These are phyloP conservation scores for Trametes sanguinea DNA, from an alignment of 768 basidiomycete genomes.

Conservation along the genomic window DNA sequence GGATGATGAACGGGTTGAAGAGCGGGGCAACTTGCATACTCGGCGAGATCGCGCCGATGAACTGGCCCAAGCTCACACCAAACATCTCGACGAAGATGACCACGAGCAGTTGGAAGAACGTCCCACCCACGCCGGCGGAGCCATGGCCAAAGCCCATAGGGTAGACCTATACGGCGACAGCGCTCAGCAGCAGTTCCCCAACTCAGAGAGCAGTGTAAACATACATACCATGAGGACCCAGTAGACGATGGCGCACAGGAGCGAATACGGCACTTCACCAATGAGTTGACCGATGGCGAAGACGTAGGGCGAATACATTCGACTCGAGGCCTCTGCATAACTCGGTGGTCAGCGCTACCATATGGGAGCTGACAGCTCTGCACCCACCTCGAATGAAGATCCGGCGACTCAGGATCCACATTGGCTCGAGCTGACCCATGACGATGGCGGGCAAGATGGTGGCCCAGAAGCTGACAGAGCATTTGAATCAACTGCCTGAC, in stretches of 20 bases:
- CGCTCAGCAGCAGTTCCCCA: background rate
- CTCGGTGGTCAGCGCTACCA: background rate
- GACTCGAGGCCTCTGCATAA: constrained; percentile 67
- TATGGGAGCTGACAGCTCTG: background rate
- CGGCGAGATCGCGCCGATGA: constrained; percentile 76
- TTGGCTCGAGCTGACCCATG: constrained; percentile 79
- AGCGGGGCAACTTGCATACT: constrained; percentile 73
- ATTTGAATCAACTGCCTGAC: background rate
- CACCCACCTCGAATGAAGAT: constrained; percentile 37
- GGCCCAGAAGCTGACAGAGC: constrained; percentile 57
- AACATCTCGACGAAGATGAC: constrained; percentile 72
- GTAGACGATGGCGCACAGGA: constrained; percentile 71
- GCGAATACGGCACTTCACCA: constrained; percentile 77
- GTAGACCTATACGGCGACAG: constrained; percentile 42
- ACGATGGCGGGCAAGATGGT: constrained; percentile 71
- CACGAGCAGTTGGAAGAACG: constrained; percentile 71
- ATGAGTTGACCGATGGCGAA: constrained; percentile 83
- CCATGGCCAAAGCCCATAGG: constrained; percentile 72
- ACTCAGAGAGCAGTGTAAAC: background rate
- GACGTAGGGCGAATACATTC: constrained; percentile 84
- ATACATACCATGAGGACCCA: constrained; percentile 68
- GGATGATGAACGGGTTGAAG: constrained; percentile 74
- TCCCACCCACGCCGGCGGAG: constrained; percentile 56
- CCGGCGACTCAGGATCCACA: constrained; percentile 75
- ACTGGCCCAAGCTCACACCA: constrained; percentile 71